Evolutionary conservation across 2,329 filamentous ascomycete genomes (phyloP), one percentile per base, ranked within the genome.

Genomic region (Diaporthe sp.): DNA sequence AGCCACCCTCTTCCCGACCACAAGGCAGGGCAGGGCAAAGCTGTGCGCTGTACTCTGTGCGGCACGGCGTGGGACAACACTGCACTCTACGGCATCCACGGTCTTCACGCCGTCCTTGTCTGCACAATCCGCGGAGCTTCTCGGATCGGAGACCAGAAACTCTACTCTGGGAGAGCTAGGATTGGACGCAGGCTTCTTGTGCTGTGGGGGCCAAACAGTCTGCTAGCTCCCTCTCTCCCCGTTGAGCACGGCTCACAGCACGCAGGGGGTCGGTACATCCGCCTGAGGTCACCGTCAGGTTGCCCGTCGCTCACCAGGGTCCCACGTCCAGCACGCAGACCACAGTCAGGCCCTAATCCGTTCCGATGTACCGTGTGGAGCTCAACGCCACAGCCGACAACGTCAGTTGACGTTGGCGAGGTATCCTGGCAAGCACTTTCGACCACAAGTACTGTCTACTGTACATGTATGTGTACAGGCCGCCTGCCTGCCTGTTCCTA

Each of bases 261-360:
- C 34, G 22, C 49, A 39, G 17, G 31, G 12, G 1, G 13, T n/a
- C 22, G 34, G 62, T 67, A 70, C 65, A 53, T 70, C n/a, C 46
- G 25, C 15, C 4, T 12, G 65, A 70, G 46, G 65, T 70, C 65
- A 70, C 65, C 65, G 13, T 55, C 49, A 70, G 37, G 65, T 70
- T 28, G 46, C 65, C 65, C n/a, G 31, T 53, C 4, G 31, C 46
- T 39, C 44, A 37, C 46, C 44, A 55, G 49, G 65, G 49, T 55
- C 65, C 65, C 65, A 53, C 34, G 49, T 28, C n/a, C 49, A 55
- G 19, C 25, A 12, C 39, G 8, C 37, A 1, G 15, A 6, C 7
- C n/a, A 13, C 22, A 13, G 34, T 17, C 4, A 68, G 44, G 34
- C 28, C 57, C 62, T 51, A 67, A 34, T 44, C 61, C 42, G n/a